Evolutionary conservation across 176 grass and related monocot species (phyloP).

Genomic region (Thinopyrum elongatum): DNA sequence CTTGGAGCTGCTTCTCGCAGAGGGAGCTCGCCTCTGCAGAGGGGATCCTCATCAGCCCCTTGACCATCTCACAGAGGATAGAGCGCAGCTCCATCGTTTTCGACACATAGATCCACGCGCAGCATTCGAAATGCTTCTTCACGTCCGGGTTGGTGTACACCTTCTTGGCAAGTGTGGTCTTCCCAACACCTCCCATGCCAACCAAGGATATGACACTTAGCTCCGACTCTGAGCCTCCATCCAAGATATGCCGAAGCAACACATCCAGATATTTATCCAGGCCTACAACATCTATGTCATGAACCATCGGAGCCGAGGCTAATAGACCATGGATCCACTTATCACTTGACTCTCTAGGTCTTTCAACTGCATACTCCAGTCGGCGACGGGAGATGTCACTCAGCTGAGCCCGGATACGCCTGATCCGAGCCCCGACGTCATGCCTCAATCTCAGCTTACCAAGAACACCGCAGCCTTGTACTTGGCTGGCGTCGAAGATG

Average conservation of each 20-base stretch:
- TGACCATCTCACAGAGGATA: constrained; percentile 29
- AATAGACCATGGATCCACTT: constrained; percentile 9
- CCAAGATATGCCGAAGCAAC: constrained; percentile 1
- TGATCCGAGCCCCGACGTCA: constrained; percentile 6
- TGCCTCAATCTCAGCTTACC: neutral
- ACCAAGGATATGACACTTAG: constrained; percentile 30
- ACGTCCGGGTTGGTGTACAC: constrained; percentile 33
- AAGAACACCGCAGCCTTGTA: neutral
- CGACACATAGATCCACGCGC: constrained; percentile 38
- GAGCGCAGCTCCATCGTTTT: neutral
- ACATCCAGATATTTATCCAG: constrained; percentile 8
- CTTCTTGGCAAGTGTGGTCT: constrained; percentile 51
- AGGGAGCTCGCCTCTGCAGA: constrained; percentile 20
- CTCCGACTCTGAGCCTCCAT: neutral
- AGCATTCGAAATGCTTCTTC: constrained; percentile 31
- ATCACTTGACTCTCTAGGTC: neutral
- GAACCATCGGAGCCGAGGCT: constrained; percentile 31
- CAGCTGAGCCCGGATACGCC: constrained; percentile 23
- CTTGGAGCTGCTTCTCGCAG: constrained; percentile 21
- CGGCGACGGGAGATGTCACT: constrained; percentile 14
- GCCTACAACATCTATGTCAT: constrained; percentile 33
- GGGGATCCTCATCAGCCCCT: constrained; percentile 36
- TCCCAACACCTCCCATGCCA: constrained; percentile 47
- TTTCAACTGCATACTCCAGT: neutral
- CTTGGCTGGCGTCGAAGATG: constrained; percentile 23